Evolutionary conservation across 148 eudicot genomes (phyloP), one percentile per base, ranked within the genome.

Genomic region (Chenopodium formosanum): DNA sequence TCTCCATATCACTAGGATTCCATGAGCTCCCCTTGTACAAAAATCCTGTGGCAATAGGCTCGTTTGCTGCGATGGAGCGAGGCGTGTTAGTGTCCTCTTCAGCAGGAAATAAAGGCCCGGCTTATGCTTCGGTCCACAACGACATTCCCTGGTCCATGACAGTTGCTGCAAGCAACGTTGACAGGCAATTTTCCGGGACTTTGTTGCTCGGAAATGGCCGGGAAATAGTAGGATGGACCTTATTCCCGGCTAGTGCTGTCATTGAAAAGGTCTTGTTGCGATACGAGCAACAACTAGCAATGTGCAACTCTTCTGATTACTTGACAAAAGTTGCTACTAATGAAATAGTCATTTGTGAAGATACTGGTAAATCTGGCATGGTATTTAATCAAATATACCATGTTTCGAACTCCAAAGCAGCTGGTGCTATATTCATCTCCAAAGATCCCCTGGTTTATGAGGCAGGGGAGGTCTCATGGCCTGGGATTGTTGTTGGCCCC

Each of bases 141-240:
- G 93, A 92, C 16, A 86, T 86, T 2, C 97, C 97, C 0, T 93
- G 94, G 97, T 91, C 71, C 0, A 27, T 90, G 22, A 86, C 87
- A 0, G 87, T 89, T 3, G 89, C 89, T 1, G 90, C 95, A 6
- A 86, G 95, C 70, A 89, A 93, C 37, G 70, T 90, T 7, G 95
- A 92, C 47, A 88, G 92, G 2, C 71, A 88, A 68, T 90, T 88
- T 44, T 72, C 83, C 1, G 93, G 91, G 22, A 84, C 70, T 3
- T 48, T 89, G 16, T 70, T 80, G 19, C 85, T 92, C 3, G 95
- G 92, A 7, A 89, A 88, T 67, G 90, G 91, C 20, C 79, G 68
- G 10, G 73, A 68, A 17, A 47, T 87, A 4, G 4, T 40, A 19
- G 89, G 89, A 4, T 84, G 87, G 85, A 72, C 87, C 19, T 70